A percentile compares a stretch with the other conserved stretches of the same genome.
These are phyloP conservation scores for Mucor circinelloides DNA, from an alignment of 371 early-diverging fungal genomes.

Conservation along the genomic window DNA sequence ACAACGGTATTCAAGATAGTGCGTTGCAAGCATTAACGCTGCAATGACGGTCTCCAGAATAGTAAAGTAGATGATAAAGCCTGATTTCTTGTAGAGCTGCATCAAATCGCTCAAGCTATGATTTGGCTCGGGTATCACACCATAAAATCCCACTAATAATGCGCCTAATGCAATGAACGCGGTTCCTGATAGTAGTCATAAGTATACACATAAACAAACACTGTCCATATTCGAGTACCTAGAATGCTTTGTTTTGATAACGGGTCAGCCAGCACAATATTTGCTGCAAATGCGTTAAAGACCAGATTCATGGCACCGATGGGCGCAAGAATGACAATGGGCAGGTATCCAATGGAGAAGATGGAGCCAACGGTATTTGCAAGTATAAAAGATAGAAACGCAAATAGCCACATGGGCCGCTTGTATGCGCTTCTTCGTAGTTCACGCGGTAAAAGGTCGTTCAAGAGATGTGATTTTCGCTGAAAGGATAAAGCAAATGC, in stretches of 20 bases:
- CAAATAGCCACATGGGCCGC: slow-evolving; percentile 35
- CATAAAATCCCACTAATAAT: slow-evolving; percentile 72
- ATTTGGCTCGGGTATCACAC: slow-evolving; percentile 71
- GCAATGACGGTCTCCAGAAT: slow-evolving; percentile 57
- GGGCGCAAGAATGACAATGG: slow-evolving; percentile 79
- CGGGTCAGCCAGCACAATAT: slow-evolving; percentile 62
- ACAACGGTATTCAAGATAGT: slow-evolving; percentile 40
- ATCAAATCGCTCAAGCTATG: slow-evolving; percentile 71
- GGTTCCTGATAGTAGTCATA: slow-evolving; percentile 49
- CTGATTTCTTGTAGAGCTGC: slow-evolving; percentile 64
- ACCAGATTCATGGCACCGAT: slow-evolving; percentile 76
- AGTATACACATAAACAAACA: not conserved
- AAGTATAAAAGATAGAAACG: slow-evolving; percentile 62
- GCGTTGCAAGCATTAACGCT: slow-evolving; percentile 49
- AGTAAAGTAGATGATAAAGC: slow-evolving; percentile 71
- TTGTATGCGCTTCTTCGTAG: slow-evolving; percentile 47
- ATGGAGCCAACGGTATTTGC: slow-evolving; percentile 74
- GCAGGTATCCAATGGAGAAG: slow-evolving; percentile 75
- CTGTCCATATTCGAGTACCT: too few species aligned
- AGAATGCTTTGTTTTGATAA: slow-evolving; percentile 60
- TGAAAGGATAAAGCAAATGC: slow-evolving; percentile 76
- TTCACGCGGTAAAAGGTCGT: slow-evolving; percentile 28
- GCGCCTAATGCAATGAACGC: slow-evolving; percentile 69
- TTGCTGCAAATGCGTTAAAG: slow-evolving; percentile 76
- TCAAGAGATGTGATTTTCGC: slow-evolving; percentile 66